Evolutionary conservation across 768 basidiomycete genomes (phyloP), one percentile per base, ranked within the genome.

Genomic region (Rhizopogon salebrosus): DNA sequence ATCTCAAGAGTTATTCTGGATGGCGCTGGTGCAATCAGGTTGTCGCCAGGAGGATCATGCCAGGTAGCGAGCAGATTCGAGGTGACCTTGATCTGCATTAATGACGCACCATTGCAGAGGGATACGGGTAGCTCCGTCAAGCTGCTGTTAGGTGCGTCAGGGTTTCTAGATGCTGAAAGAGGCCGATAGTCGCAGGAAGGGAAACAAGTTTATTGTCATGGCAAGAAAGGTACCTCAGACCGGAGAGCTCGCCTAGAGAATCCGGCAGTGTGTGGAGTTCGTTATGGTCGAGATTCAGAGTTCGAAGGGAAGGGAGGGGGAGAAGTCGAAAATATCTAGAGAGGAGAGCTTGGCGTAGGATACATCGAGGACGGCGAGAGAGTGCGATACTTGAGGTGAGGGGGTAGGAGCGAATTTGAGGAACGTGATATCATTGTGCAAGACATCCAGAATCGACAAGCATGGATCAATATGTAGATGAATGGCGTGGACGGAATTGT

Each of bases 141-240:
- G 59, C 85, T 87, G 72, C 98, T 99, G 64, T 91, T 94, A 64
- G 98, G 95, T 2, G 87, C 87, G 58, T 97, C 92, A 99, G 76
- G 1, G 70, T 73, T 58, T 85, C 80, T 9, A 98, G 78, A 39
- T 81, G 83, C 69, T 83, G 82, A 41, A 98, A 74, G 8, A 75
- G 74, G 13, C 92, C 92, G 43, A 98, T 84, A 38, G 80, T 82
- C 10, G 74, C 66, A 0, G 97, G 97, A 0, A 98, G 77, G 14
- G 77, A 69, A 51, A 82, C 81, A 18, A 99, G 78, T 58, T 85
- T 80, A 70, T 98, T 98, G 68, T 98, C 91, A n/a, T 91, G 89
- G 63, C 91, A 92, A 10, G 88, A 89, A 6, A 99, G 79, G 0
- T 72, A 74, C 59, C 84, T 76, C 31, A 99, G 81, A 54, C 79